Conservation (phyloP, 1,284 basidiomycete species). For the Ceratobasidium sp. region DNA sequence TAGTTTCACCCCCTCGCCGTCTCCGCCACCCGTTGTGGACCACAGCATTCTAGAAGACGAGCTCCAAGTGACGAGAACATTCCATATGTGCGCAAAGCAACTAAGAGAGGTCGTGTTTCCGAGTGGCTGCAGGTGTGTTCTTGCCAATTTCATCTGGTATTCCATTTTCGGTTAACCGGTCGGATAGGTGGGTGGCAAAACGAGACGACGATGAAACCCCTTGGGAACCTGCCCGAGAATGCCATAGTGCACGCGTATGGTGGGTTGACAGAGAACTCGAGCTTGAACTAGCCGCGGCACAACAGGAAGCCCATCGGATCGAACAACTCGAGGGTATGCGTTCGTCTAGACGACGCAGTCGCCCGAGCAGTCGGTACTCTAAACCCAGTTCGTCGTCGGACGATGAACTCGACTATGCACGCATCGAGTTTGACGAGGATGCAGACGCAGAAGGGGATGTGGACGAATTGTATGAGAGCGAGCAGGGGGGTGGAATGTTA, state of each 20-base stretch:
- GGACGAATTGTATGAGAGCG: conserved; percentile 30
- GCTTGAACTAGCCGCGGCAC: conserved; percentile 27
- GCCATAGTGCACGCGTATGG: conserved; percentile 29
- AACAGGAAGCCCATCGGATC: conserved; percentile 26
- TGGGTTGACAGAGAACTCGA: conserved; percentile 31
- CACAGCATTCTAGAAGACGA: conserved; percentile 31
- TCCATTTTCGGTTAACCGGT: not conserved
- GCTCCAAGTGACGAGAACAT: conserved; percentile 35
- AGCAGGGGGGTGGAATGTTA: conserved; percentile 15
- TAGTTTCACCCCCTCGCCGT: conserved; percentile 32
- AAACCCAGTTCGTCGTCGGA: conserved; percentile 20
- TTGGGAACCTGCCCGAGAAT: conserved; percentile 33
- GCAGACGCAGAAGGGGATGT: conserved; percentile 17
- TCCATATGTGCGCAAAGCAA: conserved; percentile 33
- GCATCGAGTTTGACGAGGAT: not conserved
- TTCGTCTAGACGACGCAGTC: not conserved
- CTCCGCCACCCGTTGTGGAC: conserved; percentile 24
- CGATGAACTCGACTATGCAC: conserved; percentile 21
- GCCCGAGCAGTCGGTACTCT: not conserved
- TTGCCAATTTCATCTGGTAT: not conserved
- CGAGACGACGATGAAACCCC: conserved; percentile 30
- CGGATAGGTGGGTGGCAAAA: conserved; percentile 32
- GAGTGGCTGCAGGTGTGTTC: conserved; percentile 33
- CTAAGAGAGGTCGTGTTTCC: conserved; percentile 34
- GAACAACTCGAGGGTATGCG: conserved; percentile 22